These are phyloP conservation scores for Iris pallida DNA, from an alignment of 116 monocot species.

Conservation along the genomic window DNA sequence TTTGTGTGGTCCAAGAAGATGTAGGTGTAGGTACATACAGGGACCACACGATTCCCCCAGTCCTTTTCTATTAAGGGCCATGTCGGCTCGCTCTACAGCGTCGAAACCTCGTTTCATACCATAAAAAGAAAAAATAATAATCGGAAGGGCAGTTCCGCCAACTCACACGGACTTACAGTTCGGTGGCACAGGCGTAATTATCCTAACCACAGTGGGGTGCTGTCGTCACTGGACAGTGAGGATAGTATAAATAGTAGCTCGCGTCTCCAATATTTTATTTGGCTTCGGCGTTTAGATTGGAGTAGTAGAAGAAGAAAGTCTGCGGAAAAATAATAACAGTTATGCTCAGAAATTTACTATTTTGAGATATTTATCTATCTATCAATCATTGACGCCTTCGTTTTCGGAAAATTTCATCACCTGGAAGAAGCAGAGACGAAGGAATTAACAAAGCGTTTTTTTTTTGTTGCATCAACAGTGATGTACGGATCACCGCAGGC, in stretches of 20 bases:
- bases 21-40: too few relatives aligned
- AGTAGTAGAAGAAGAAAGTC: not conserved
- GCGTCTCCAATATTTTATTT: not conserved
- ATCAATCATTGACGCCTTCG: too few relatives aligned
- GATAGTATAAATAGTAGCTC: not conserved
- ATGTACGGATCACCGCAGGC: slow-evolving; percentile 71
- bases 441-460: not conserved
- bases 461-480: not conserved
- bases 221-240: not conserved
- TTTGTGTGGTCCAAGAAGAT: too few relatives aligned
- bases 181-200: not conserved
- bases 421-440: not conserved
- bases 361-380: too few relatives aligned
- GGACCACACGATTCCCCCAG: too few relatives aligned
- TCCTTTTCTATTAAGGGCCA: too few relatives aligned
- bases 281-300: not conserved
- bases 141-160: too few relatives aligned
- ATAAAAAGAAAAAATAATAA: too few relatives aligned
- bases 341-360: not conserved
- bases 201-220: not conserved
- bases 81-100: too few relatives aligned
- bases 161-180: not conserved
- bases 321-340: not conserved
- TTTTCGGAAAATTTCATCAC: too few relatives aligned
- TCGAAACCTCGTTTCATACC: too few relatives aligned